phyloP scores from a whole-genome alignment of 2,329 filamentous ascomycete species.

The Microcyclospora pomicola region DNA sequence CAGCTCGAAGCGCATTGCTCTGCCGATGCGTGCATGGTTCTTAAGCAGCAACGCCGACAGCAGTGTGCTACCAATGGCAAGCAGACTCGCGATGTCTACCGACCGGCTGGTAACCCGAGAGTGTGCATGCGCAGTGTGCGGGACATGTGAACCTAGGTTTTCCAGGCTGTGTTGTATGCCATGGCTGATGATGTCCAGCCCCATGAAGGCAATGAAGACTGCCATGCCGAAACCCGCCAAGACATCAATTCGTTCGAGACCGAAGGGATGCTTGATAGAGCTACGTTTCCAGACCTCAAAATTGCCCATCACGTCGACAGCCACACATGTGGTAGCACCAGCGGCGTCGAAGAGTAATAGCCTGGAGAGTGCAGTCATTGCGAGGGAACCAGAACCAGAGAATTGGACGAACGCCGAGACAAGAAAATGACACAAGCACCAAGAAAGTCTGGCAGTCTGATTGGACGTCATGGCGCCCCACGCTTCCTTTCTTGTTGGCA shows the following conservation, averaged over 20 bases:
- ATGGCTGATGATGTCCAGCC: slow-evolving; percentile 87
- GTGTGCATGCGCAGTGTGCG: slow-evolving; percentile 45
- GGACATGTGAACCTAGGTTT: slow-evolving; percentile 51
- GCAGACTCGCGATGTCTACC: slow-evolving; percentile 66
- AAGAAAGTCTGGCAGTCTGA: slow-evolving; percentile 69
- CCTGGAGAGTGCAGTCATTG: slow-evolving; percentile 83
- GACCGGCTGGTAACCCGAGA: slow-evolving; percentile 57
- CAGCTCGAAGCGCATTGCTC: slow-evolving; percentile 75
- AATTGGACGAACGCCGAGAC: slow-evolving; percentile 78
- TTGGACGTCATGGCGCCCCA: slow-evolving; percentile 80
- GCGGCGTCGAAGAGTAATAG: slow-evolving; percentile 91
- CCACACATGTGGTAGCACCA: slow-evolving; percentile 79
- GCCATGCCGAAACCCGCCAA: slow-evolving; percentile 93
- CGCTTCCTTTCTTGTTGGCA: slow-evolving; percentile 79
- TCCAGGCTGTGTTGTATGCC: slow-evolving; percentile 89
- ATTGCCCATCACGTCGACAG: slow-evolving; percentile 84
- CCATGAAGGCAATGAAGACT: slow-evolving; percentile 92
- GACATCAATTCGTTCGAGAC: slow-evolving; percentile 81
- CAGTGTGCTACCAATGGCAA: slow-evolving; percentile 70
- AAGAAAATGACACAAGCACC: slow-evolving; percentile 78
- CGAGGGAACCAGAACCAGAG: slow-evolving; percentile 70
- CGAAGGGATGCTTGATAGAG: slow-evolving; percentile 82
- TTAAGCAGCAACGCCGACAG: slow-evolving; percentile 75
- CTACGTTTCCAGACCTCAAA: slow-evolving; percentile 96
- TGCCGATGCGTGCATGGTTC: slow-evolving; percentile 85